These are phyloP conservation scores for Kockiozyma suomiensis DNA, from an alignment of 805 yeast species.

Conservation along the genomic window DNA sequence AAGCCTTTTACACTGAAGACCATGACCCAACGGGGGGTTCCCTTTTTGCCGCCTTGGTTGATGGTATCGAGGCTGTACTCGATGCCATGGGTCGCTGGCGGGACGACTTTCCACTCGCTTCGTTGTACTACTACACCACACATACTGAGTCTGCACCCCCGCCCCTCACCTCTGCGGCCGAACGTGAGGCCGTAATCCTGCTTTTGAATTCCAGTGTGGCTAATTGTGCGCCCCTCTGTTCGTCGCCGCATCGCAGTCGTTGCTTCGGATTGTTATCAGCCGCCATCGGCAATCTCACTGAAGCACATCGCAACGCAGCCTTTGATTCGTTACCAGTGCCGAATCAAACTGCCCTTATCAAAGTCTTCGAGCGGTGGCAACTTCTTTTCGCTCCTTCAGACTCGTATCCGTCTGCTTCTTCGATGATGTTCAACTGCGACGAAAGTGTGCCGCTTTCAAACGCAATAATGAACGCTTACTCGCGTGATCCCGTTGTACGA, in stretches of 20 bases:
- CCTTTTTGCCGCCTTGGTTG: constrained; percentile 11
- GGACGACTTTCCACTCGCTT: constrained; percentile 21
- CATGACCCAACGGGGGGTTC: constrained; percentile 22
- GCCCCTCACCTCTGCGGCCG: neutral
- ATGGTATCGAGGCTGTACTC: constrained; percentile 16
- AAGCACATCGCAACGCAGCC: neutral
- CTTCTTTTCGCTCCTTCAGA: constrained; percentile 20
- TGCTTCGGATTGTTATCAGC: constrained; percentile 1
- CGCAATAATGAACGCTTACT: constrained; percentile 4
- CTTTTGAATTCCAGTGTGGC: neutral
- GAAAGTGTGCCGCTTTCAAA: constrained; percentile 13
- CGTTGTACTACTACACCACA: constrained; percentile 11
- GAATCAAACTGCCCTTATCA: neutral
- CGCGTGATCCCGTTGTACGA: constrained; percentile 11
- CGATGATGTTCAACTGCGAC: constrained; percentile 4
- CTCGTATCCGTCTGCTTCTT: neutral
- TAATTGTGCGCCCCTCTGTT: neutral
- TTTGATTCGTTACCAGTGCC: constrained; percentile 3
- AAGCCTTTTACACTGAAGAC: constrained; percentile 23
- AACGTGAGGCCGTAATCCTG: neutral
- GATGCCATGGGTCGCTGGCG: constrained; percentile 26
- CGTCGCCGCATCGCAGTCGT: neutral
- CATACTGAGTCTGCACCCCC: constrained; percentile 6
- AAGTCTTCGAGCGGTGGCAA: constrained; percentile 22
- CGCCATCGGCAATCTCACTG: constrained; percentile 2